A percentile compares a stretch with the other conserved stretches of the same genome.
Conservation (phyloP, 2,329 filamentous ascomycete genomes). For the Lecanosticta acicola region DNA sequence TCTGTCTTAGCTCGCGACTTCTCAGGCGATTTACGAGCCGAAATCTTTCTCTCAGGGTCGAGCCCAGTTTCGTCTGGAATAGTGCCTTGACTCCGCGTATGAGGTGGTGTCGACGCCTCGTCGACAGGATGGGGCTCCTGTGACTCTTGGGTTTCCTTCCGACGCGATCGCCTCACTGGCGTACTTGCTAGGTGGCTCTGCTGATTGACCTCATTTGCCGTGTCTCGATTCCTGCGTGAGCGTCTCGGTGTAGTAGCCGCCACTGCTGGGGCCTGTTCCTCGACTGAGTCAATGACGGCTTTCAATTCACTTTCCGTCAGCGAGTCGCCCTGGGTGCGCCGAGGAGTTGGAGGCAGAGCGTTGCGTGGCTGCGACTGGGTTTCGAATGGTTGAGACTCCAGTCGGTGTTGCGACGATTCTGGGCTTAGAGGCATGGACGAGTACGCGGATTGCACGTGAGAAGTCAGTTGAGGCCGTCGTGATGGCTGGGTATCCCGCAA, state of each 20-base stretch:
- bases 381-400: constrained; percentile 12
- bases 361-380: constrained; percentile 4
- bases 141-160: constrained; percentile 2
- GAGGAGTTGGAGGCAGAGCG: constrained; percentile 33
- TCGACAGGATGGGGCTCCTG: neutral
- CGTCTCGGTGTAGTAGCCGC: constrained; percentile 5
- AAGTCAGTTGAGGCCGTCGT: neutral
- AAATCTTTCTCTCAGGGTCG: constrained; percentile 7
- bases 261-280: neutral
- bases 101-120: neutral
- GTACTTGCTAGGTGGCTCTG: constrained; percentile 5
- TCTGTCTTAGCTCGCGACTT: constrained; percentile 9
- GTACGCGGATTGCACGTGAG: constrained; percentile 5
- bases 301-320: constrained; percentile 6
- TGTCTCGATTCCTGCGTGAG: constrained; percentile 3
- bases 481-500: neutral
- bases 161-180: constrained; percentile 11
- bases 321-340: constrained; percentile 32
- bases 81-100: constrained; percentile 5
- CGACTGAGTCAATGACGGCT: constrained; percentile 4
- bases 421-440: constrained; percentile 18
- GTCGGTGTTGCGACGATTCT: constrained; percentile 14
- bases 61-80: constrained; percentile 8
- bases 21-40: constrained; percentile 8
- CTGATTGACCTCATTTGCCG: neutral